Evolutionary conservation across 768 basidiomycete genomes (phyloP).

Genomic region (Cystofilobasidium bisporidii): DNA sequence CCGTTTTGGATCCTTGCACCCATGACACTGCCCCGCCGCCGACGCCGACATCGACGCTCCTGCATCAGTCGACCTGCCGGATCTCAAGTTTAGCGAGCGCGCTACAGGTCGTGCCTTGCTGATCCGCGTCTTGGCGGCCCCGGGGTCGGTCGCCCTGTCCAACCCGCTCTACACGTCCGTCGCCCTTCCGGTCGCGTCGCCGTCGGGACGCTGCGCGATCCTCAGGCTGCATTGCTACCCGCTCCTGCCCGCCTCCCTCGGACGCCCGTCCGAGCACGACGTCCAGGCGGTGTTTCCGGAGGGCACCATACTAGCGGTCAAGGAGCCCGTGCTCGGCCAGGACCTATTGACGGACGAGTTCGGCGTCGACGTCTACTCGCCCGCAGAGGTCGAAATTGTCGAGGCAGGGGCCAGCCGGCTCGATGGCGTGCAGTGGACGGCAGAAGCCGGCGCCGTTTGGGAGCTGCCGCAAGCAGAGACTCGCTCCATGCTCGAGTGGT

Average conservation of each 20-base stretch:
- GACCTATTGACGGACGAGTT: conserved; percentile 5
- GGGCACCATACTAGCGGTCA: conserved; percentile 9
- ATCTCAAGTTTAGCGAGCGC: background rate
- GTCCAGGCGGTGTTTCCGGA: conserved; percentile 13
- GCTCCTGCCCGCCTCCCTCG: conserved; percentile 17
- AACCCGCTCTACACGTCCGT: conserved; percentile 20
- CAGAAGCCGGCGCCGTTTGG: background rate
- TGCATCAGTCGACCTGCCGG: conserved; percentile 13
- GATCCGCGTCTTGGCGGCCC: conserved; percentile 10
- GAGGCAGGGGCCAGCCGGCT: background rate
- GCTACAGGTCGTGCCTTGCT: background rate
- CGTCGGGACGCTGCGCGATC: background rate
- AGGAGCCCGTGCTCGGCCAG: conserved; percentile 5
- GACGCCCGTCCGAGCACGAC: conserved; percentile 12
- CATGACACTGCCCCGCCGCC: no score
- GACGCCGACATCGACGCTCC: no score
- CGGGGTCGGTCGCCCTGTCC: conserved; percentile 4
- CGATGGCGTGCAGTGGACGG: conserved; percentile 11
- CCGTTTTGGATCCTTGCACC: no score
- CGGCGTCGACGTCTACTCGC: conserved; percentile 12
- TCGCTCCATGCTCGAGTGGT: conserved; percentile 13
- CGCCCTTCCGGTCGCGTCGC: conserved; percentile 17
- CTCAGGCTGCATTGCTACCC: conserved; percentile 23
- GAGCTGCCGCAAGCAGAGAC: background rate
- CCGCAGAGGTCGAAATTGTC: conserved; percentile 4